Base-by-base conservation (phyloP, 2,329 filamentous ascomycete species). In the Epichloe sibirici region DNA sequence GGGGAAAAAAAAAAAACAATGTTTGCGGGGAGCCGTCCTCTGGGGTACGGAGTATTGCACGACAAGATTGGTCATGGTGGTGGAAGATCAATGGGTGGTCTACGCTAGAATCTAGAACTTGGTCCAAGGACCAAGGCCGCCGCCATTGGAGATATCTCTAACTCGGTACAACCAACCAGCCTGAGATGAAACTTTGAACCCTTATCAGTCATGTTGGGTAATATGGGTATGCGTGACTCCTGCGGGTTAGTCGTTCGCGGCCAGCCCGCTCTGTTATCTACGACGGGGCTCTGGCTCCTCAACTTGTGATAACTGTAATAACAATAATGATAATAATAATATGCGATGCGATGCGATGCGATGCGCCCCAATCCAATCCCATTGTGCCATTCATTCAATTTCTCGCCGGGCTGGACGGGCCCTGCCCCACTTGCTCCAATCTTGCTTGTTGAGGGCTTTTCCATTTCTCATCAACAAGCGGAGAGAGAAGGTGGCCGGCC, bases 21-120 rank as follows among this genome's bases (percentile, higher is more conserved):
- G 42, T 47, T 53, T 53, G 51, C 51, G 51, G 51, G 51, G 51
- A 44, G 43, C 51, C 51, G 51, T 31, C 49, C 17, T 53, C 51
- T 49, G 51, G 47, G 51, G 47, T 42, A 50, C 42, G 17, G 17
- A 17, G 17, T 3, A 31, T 7, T 34, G 47, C 39, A 23, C 17
- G 17, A 11, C n/a, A 15, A 28, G 15, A 34, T 23, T 35, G 25
- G 28, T 40, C 23, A 13, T 21, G 17, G 17, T 17, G 44, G 5
- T 34, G 44, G 15, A n/a, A 12, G 44, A 31, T 31, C 8, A 31
- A 8, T 31, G 1, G 8, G 8, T 31, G 8, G 28, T 25, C 23
- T 25, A 4, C 4, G 8, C 17, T 31, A 31, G 28, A 31, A 31
- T 31, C 28, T 31, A 9, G 28, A 31, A 31, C 2, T 3, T 31